Conservation (phyloP, 352 stramenopile species). For the Pythium angustatum region DNA sequence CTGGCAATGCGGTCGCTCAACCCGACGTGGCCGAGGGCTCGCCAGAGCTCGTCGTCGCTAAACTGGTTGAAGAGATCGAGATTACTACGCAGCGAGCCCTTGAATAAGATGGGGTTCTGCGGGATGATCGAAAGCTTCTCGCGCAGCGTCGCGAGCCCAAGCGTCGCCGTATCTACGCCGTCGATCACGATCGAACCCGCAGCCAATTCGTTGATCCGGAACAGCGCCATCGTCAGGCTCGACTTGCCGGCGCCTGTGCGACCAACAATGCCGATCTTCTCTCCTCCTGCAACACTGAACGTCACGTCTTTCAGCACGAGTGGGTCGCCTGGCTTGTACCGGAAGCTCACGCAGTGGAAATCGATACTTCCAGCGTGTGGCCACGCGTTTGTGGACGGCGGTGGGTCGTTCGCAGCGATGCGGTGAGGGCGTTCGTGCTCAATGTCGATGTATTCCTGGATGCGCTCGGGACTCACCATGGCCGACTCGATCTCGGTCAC, state of each 20-base stretch:
- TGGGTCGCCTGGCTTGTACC: slow-evolving; percentile 85
- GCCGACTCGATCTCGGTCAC: slow-evolving; percentile 27
- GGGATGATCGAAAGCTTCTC: slow-evolving; percentile 92
- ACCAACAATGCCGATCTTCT: slow-evolving; percentile 90
- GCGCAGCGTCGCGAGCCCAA: slow-evolving; percentile 83
- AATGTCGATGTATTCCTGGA: slow-evolving; percentile 83
- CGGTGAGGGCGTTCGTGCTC: slow-evolving; percentile 27
- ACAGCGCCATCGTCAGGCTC: slow-evolving; percentile 88
- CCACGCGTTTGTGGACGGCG: slow-evolving; percentile 43
- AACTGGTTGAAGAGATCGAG: slow-evolving; percentile 90
- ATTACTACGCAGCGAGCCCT: slow-evolving; percentile 86
- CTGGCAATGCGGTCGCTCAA: slow-evolving; percentile 50
- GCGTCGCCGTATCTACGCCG: slow-evolving; percentile 68
- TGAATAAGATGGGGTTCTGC: slow-evolving; percentile 93
- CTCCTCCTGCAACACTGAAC: slow-evolving; percentile 59
- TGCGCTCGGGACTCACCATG: slow-evolving; percentile 89
- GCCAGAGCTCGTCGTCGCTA: slow-evolving; percentile 66
- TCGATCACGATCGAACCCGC: slow-evolving; percentile 89
- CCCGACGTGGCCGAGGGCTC: slow-evolving; percentile 44
- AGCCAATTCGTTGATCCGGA: slow-evolving; percentile 91
- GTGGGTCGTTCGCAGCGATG: slow-evolving; percentile 24
- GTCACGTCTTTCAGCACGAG: slow-evolving; percentile 42
- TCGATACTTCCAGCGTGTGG: slow-evolving; percentile 67
- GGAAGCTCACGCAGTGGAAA: slow-evolving; percentile 85
- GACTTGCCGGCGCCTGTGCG: slow-evolving; percentile 87